These are phyloP conservation scores for Didymella pomorum DNA, from an alignment of 2,329 filamentous ascomycete genomes.

Conservation along the genomic window DNA sequence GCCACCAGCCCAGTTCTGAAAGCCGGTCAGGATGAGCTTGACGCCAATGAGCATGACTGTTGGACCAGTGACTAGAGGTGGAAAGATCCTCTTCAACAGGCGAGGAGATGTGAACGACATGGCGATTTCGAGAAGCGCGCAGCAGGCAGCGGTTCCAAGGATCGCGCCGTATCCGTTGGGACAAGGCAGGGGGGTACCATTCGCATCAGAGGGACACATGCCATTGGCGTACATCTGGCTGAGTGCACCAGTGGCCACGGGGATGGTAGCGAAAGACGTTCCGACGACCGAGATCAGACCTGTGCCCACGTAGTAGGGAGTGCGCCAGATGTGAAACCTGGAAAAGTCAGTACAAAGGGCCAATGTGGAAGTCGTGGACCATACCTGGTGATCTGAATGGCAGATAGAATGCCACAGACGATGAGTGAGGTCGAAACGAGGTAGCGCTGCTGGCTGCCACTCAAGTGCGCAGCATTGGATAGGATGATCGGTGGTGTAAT, in stretches of 20 bases:
- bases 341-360: neutral
- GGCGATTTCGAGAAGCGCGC: slow-evolving; percentile 69
- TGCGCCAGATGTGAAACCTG: slow-evolving; percentile 72
- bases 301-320: slow-evolving; percentile 71
- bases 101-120: slow-evolving; percentile 78
- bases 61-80: slow-evolving; percentile 76
- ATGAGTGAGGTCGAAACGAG: slow-evolving; percentile 81
- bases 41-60: slow-evolving; percentile 77
- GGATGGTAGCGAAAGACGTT: slow-evolving; percentile 79
- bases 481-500: slow-evolving; percentile 83
- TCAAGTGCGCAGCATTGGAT: slow-evolving; percentile 70
- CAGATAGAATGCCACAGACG: slow-evolving; percentile 77
- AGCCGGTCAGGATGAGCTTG: slow-evolving; percentile 73
- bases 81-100: slow-evolving; percentile 75
- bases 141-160: slow-evolving; percentile 67
- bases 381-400: slow-evolving; percentile 73
- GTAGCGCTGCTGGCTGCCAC: slow-evolving; percentile 70
- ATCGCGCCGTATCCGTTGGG: slow-evolving; percentile 79
- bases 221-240: slow-evolving; percentile 80
- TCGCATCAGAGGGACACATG: slow-evolving; percentile 66
- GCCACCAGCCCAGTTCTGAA: slow-evolving; percentile 81
- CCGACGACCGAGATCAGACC: slow-evolving; percentile 82
- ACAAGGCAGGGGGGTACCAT: slow-evolving; percentile 74
- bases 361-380: slow-evolving; percentile 36
- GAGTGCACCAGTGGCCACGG: slow-evolving; percentile 75